phyloP scores from a whole-genome alignment of 441 rosid genomes.

The Daphne laureola region DNA sequence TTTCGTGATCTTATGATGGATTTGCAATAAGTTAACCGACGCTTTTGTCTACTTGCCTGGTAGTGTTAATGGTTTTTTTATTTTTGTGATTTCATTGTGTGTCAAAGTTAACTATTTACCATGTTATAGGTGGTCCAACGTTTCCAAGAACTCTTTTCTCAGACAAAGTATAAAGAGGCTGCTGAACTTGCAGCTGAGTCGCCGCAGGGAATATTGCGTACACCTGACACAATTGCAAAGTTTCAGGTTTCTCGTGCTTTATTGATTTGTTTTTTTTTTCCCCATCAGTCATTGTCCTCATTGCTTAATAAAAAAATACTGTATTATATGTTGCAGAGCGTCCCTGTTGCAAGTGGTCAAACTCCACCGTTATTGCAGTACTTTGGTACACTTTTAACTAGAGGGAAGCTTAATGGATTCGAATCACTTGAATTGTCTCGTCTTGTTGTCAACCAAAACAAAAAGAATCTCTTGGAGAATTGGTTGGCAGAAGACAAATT shows the following conservation, averaged over 20 bases:
- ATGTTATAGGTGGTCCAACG: conserved; percentile 82
- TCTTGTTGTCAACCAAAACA: conserved; percentile 96
- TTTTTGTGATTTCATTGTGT: not conserved
- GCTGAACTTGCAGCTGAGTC: conserved; percentile 99
- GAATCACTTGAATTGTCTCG: conserved; percentile 97
- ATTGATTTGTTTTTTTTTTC: not conserved
- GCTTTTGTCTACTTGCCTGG: no score
- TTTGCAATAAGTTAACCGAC: no score
- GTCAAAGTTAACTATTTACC: not conserved
- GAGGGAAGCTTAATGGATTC: conserved; percentile 89
- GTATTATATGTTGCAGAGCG: conserved; percentile 54
- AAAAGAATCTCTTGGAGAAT: conserved; percentile 90
- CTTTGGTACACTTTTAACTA: conserved; percentile 95
- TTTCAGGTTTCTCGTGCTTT: conserved; percentile 61
- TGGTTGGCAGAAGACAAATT: conserved; percentile 98
- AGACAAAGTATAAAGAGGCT: conserved; percentile 97
- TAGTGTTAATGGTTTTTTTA: not conserved
- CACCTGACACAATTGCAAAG: conserved; percentile 95
- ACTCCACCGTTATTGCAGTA: conserved; percentile 96
- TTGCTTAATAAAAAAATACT: not conserved
- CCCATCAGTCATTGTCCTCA: not conserved
- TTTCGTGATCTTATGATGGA: no score
- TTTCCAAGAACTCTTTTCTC: conserved; percentile 95
- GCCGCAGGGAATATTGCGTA: conserved; percentile 92
- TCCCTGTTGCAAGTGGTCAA: conserved; percentile 98